Evolutionary conservation across 78 protist genomes (phyloP).

Genomic region (Dictyostelium citrinum): DNA sequence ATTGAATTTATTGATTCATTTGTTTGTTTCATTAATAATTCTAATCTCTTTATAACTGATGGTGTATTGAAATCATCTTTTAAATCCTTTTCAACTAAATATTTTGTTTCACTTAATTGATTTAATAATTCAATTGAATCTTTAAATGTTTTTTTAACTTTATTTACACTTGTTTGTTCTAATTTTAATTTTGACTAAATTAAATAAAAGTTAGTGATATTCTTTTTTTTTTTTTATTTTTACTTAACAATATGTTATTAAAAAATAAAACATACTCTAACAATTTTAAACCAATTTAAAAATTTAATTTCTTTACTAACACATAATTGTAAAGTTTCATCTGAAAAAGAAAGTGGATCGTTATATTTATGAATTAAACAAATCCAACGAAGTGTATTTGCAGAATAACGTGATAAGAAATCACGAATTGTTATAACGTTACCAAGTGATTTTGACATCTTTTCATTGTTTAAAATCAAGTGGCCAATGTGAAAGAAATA

Average conservation of each 20-base stretch:
- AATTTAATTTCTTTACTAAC: background rate
- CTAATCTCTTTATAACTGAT: slow-evolving; percentile 5
- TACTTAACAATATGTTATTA: background rate
- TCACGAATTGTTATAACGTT: slow-evolving; percentile 96
- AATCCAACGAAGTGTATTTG: background rate
- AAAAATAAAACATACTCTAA: slow-evolving; percentile 2
- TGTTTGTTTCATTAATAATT: slow-evolving; percentile 6
- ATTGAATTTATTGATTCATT: background rate
- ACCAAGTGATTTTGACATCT: slow-evolving; percentile 98
- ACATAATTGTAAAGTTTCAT: background rate
- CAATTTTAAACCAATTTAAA: background rate
- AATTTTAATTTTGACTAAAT: background rate
- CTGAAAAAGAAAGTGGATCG: background rate
- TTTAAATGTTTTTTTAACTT: background rate
- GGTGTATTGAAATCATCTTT: slow-evolving; percentile 69
- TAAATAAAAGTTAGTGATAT: too few species aligned
- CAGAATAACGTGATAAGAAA: slow-evolving; percentile 16
- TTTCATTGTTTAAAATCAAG: slow-evolving; percentile 89
- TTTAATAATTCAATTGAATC: background rate
- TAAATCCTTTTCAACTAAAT: slow-evolving; percentile 1
- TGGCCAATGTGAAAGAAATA: slow-evolving; percentile 97
- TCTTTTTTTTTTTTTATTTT: background rate
- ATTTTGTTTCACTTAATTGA: background rate
- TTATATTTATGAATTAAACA: slow-evolving; percentile 3
- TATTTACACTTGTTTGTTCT: background rate